phyloP scores from a whole-genome alignment of 257 asterid species.

The Fraxinus pennsylvanica region DNA sequence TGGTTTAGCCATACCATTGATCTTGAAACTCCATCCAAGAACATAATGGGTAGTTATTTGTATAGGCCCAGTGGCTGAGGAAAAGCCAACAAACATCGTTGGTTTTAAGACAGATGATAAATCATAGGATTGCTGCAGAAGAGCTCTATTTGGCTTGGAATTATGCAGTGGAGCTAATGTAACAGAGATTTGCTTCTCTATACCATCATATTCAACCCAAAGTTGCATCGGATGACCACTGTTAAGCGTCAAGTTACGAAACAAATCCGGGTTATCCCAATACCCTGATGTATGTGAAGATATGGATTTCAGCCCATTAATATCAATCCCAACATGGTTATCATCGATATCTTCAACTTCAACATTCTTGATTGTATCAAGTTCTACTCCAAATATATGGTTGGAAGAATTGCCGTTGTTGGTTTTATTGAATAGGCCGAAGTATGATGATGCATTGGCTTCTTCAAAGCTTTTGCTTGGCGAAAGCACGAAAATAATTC shows the following conservation, averaged over 20 bases:
- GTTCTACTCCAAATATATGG: constrained; percentile 60
- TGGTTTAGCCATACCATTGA: constrained; percentile 36
- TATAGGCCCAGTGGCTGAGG: constrained; percentile 45
- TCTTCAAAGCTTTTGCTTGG: constrained; percentile 46
- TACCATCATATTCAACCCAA: constrained; percentile 59
- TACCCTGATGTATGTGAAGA: constrained; percentile 38
- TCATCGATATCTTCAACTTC: constrained; percentile 49
- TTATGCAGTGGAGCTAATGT: constrained; percentile 43
- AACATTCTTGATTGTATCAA: constrained; percentile 47
- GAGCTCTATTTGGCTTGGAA: constrained; percentile 48
- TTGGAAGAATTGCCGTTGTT: constrained; percentile 50
- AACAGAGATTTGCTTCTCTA: constrained; percentile 29
- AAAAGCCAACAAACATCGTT: constrained; percentile 64
- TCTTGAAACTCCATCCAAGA: constrained; percentile 64
- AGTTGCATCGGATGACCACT: constrained; percentile 47
- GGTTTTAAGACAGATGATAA: constrained; percentile 41
- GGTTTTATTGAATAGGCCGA: constrained; percentile 55
- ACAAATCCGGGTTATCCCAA: constrained; percentile 23
- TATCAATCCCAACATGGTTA: constrained; percentile 63
- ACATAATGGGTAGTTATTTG: constrained; percentile 48
- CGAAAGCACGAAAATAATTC: constrained; percentile 57
- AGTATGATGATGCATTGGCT: constrained; percentile 39
- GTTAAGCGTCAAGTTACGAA: constrained; percentile 43
- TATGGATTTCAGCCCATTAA: constrained; percentile 41
- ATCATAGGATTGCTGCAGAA: constrained; percentile 33